Evolutionary conservation across 2,329 filamentous ascomycete genomes (phyloP), one percentile per base, ranked within the genome.

Genomic region (Microsporum audouinii): DNA sequence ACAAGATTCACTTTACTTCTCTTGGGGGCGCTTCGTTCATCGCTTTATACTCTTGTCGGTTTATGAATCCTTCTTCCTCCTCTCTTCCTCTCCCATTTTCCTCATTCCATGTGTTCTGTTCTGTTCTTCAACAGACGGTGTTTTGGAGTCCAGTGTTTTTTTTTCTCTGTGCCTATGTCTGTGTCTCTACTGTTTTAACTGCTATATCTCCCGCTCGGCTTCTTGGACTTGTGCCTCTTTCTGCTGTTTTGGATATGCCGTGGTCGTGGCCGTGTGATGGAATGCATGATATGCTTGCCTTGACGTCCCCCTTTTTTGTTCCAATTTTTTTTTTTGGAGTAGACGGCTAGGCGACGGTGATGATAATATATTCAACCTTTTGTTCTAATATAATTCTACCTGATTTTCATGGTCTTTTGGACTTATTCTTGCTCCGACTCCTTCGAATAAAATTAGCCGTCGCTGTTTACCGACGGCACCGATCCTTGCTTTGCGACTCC

Each of bases 381-480:
- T 53, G 49, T 53, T 53, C 49, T 53, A 53, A 53, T 53, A 53
- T 53, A 53, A 53, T 53, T 43, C 49, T 34, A n/a, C 12, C 4
- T 43, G 10, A 12, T 43, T 6, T 43, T 17, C 12, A 43, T 5
- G 6, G 12, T 53, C 14, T 31, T n/a, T 31, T 43, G 39, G 39
- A 43, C 12, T 14, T n/a, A n/a, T 43, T n/a, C 39, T 43, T 12
- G 10, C 14, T n/a, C 39, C 39, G 5, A 43, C 39, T 14, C 27
- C 49, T 53, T 43, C n/a, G n/a, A 4, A 17, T 43, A 12, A 10
- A 47, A 29, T 47, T 43, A 43, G 39, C 43, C 43, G n/a, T 47
- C 43, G 43, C n/a, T 27, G 43, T n/a, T 47, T 47, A 47, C n/a
- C 43, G n/a, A 8, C 23, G 43, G 17, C 43, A 47, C 10, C 34